Percentiles rank a stretch among this genome's conserved stretches.
phyloP scores from a whole-genome alignment of 257 asterid species.

The Cynanchum wilfordii region DNA sequence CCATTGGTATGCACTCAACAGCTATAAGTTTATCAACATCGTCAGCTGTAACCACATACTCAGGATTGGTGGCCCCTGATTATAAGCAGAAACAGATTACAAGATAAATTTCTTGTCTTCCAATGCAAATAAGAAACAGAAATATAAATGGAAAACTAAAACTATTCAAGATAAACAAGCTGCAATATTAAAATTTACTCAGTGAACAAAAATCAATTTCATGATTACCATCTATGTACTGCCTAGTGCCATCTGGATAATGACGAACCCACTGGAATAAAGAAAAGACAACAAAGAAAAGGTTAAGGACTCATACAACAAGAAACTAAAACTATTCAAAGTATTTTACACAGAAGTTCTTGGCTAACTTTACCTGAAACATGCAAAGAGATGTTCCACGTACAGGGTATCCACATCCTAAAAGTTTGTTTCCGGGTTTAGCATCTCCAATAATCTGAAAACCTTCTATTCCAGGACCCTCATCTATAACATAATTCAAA shows the following conservation, averaged over 20 bases:
- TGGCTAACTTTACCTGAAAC: constrained; percentile 67
- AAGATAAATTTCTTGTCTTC: constrained; percentile 1
- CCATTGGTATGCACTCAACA: constrained; percentile 99
- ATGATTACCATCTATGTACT: constrained; percentile 79
- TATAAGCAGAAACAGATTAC: constrained; percentile 4
- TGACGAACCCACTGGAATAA: constrained; percentile 92
- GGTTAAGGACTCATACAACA: constrained; percentile 13
- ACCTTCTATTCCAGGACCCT: constrained; percentile 85
- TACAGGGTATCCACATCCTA: constrained; percentile 92
- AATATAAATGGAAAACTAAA: not conserved
- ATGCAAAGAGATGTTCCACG: constrained; percentile 97
- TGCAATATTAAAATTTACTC: not conserved
- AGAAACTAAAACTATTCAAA: constrained; percentile 1
- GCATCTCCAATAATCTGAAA: constrained; percentile 96
- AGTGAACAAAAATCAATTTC: not conserved
- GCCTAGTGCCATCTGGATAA: constrained; percentile 97
- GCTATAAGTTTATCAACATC: constrained; percentile 90
- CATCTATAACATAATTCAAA: constrained; percentile 38
- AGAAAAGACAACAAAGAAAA: constrained; percentile 14
- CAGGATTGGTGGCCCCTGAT: constrained; percentile 99
- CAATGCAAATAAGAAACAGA: constrained; percentile 1
- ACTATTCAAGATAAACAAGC: too few species aligned
- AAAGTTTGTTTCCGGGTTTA: constrained; percentile 80
- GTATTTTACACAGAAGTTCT: not conserved
- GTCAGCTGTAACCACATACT: constrained; percentile 89